Evolutionary conservation across 495 filamentous ascomycete species (phyloP), one percentile per base, ranked within the genome.

Genomic region (Aspergillus bertholletiae): DNA sequence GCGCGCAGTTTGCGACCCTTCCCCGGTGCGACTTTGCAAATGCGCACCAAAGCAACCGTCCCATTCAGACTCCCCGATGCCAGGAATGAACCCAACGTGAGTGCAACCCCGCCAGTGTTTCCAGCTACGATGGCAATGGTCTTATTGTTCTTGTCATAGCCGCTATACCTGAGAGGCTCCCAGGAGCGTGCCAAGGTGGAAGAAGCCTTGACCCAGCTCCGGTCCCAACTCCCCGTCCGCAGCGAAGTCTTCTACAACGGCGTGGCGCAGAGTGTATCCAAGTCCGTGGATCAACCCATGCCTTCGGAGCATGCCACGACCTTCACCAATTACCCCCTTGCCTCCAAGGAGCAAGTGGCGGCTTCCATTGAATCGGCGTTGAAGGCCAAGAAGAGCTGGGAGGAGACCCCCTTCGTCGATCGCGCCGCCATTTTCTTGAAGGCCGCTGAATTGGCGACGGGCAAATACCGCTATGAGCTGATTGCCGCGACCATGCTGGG

Each of bases 401-500:
- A 92, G 61, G 77, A 81, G 7, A 78, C 92, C 6, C 88, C 90
- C 5, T 97, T 97, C 61, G 81, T 86, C 27, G 92, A 96, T 72
- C 80, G 93, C 48, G 94, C 93, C 7, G 87, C 93, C 20, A 79
- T 97, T 56, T 97, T 97, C 74, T 80, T 97, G 18, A 95, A 96
- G 71, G 94, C 93, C 2, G 93, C 93, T 15, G 93, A 97, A 70
- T 75, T 97, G 30, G 83, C 96, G 46, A 78, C 87, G 34, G 84
- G 81, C 35, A 96, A 97, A 68, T 97, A 97, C 73, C 83, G 93
- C 55, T 95, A 95, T 67, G 89, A 96, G 45, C 75, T 97, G 49
- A 92, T 96, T 81, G 92, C 94, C 2, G 86, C 90, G 1, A 97
- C 93, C 0, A 96, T 97, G 81, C 76, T 96, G 8, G 93, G 93